These are phyloP conservation scores for Noccaea bulbosa DNA, from an alignment of 345 rosid species.

Conservation along the genomic window DNA sequence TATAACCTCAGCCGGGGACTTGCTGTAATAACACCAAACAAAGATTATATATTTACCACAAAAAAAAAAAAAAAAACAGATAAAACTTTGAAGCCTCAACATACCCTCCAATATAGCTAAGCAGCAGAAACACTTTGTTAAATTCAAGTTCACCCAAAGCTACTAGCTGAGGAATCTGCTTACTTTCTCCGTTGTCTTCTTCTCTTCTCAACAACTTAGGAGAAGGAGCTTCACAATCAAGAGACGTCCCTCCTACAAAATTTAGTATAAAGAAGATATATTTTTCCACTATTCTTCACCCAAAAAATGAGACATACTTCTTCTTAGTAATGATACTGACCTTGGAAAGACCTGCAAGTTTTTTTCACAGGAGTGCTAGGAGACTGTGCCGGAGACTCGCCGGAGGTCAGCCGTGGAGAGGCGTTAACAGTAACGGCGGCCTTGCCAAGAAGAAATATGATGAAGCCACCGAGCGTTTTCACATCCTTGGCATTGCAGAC, in stretches of 20 bases:
- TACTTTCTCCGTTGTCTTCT: background rate
- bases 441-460: background rate
- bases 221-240: slow-evolving; percentile 25
- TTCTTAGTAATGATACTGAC: slow-evolving; percentile 1
- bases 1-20: slow-evolving; percentile 43
- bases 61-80: background rate
- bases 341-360: slow-evolving; percentile 15
- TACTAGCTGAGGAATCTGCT: slow-evolving; percentile 42
- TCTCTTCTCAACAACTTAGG: slow-evolving; percentile 17
- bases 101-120: slow-evolving; percentile 64
- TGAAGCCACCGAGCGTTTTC: slow-evolving; percentile 31
- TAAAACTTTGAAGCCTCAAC: slow-evolving; percentile 14
- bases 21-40: slow-evolving; percentile 39
- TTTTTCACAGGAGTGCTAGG: background rate
- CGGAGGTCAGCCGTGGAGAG: slow-evolving; percentile 7
- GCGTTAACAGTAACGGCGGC: background rate
- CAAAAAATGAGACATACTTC: background rate
- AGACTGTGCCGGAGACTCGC: slow-evolving; percentile 21
- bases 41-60: background rate
- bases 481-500: background rate
- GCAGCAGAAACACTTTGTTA: slow-evolving; percentile 58
- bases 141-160: slow-evolving; percentile 70
- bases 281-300: too few species aligned
- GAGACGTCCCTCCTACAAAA: background rate
- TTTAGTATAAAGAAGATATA: too few species aligned